Base-by-base conservation (phyloP, 192 early-diverging fungal genomes). In the Hyaloraphidium curvatum region DNA sequence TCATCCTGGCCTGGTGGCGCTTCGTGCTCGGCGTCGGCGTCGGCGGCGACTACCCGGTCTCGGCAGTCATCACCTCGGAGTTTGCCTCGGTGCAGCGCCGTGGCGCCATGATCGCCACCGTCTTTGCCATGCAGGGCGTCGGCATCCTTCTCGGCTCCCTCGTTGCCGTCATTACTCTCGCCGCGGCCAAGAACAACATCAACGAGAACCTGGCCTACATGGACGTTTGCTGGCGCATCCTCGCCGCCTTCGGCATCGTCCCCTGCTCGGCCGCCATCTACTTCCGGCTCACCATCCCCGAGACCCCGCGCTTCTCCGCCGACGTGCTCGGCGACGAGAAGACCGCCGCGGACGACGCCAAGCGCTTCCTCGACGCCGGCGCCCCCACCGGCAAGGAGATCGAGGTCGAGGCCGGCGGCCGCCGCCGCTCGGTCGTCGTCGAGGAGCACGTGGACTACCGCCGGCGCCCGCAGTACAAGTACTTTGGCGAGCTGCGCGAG, bases 31-130 rank as follows among this genome's bases (percentile, higher is more conserved):
- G 91, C 58, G 70, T 92, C 48, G 91, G 91, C 59, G 79, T 92
- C 58, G 91, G 91, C 55, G 87, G 87, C 54, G 89, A 96, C 65
- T 96, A 96, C 63, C 91, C 91, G 16, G 70, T 95, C 50, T 91
- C 89, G 9, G 86, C 89, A 25, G 82, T 86, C 39, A 92, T 96
- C 52, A 87, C 88, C 25, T 83, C 87, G 40, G 91, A 96, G 73
- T 96, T 85, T 60, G 78, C 89, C 31, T 71, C 80, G 37, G 69
- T 79, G 51, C 66, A 77, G 28, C 75, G 79, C 62, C 80, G 91
- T 39, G 91, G 91, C 52, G 82, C 78, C 61, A 79, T 97, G 76
- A 84, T 93, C 29, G 76, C 72, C 48, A 66, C 69, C 55, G 91
- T 91, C 28, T 96, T 92, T 67, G 82, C 87, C 39, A 89, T 87